These are phyloP conservation scores for Aspergillus cristatus DNA, from an alignment of 495 filamentous ascomycete species.

Conservation along the genomic window DNA sequence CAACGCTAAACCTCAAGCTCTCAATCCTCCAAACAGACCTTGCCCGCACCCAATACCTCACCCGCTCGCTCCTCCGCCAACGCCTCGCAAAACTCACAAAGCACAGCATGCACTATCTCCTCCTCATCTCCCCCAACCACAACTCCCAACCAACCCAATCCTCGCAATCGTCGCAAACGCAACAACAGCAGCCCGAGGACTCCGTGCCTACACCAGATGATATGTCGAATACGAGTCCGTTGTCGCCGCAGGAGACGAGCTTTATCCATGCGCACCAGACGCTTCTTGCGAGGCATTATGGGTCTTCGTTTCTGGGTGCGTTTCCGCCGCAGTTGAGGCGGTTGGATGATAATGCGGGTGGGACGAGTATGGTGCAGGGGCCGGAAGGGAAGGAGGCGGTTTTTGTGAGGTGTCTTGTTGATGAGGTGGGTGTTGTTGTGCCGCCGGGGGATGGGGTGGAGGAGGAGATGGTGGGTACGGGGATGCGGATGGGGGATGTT, in stretches of 20 bases:
- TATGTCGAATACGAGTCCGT: too few species aligned
- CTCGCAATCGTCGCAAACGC: conserved; percentile 22
- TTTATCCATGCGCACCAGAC: conserved; percentile 78
- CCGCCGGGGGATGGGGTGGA: conserved; percentile 49
- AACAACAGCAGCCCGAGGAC: conserved; percentile 21
- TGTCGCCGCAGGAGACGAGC: conserved; percentile 63
- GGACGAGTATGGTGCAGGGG: conserved; percentile 82
- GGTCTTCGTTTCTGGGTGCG: conserved; percentile 64
- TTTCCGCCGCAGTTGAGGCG: conserved; percentile 71
- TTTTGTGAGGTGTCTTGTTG: conserved; percentile 66
- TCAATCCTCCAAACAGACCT: conserved; percentile 96
- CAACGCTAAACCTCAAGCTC: conserved; percentile 80
- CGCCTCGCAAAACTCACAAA: conserved; percentile 64
- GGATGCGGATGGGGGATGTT: conserved; percentile 69
- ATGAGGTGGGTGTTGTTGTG: conserved; percentile 43
- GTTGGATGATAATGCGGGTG: conserved; percentile 82
- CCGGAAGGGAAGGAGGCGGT: conserved; percentile 77
- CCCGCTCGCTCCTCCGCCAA: conserved; percentile 76
- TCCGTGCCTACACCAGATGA: conserved; percentile 27
- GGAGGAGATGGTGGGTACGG: conserved; percentile 43
- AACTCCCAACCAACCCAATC: conserved; percentile 62
- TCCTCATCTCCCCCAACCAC: conserved; percentile 32
- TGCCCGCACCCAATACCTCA: conserved; percentile 81
- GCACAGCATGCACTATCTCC: conserved; percentile 35
- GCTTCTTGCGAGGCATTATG: conserved; percentile 72